Evolutionary conservation across 176 grass and related monocot genomes (phyloP).

Genomic region (Miscanthus lutarioriparius): DNA sequence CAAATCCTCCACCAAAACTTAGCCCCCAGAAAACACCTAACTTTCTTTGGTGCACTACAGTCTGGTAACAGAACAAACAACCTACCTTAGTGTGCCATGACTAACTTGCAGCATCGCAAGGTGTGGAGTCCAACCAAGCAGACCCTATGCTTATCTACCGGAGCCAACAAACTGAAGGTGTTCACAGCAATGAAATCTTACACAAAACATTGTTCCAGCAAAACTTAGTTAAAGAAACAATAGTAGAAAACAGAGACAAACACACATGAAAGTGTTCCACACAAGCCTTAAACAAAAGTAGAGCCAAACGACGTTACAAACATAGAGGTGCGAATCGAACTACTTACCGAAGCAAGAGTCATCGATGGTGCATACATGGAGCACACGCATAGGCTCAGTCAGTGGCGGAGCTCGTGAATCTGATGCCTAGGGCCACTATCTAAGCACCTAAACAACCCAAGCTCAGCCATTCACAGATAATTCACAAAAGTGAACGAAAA

Average conservation of each 20-base stretch:
- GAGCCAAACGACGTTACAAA: neutral
- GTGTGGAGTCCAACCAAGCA: neutral
- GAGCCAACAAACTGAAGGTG: neutral
- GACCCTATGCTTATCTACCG: neutral
- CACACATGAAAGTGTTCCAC: neutral
- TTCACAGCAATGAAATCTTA: neutral
- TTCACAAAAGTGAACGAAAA: too few relatives aligned
- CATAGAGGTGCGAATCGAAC: neutral
- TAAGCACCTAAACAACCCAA: too few relatives aligned
- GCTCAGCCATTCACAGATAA: too few relatives aligned
- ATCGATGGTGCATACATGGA: constrained; percentile 5
- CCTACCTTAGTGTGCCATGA: neutral
- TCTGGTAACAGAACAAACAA: too few relatives aligned
- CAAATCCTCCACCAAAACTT: neutral
- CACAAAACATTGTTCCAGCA: neutral
- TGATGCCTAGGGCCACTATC: too few relatives aligned
- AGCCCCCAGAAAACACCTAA: neutral
- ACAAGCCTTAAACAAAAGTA: neutral
- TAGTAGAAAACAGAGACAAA: neutral
- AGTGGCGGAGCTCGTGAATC: too few relatives aligned
- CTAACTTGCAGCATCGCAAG: neutral
- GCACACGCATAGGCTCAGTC: constrained; percentile 26
- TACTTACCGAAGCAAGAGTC: constrained; percentile 4
- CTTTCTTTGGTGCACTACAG: neutral
- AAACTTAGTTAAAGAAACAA: neutral